Conservation (phyloP, 2,329 filamentous ascomycete species). For the Stemphylium beticola region DNA sequence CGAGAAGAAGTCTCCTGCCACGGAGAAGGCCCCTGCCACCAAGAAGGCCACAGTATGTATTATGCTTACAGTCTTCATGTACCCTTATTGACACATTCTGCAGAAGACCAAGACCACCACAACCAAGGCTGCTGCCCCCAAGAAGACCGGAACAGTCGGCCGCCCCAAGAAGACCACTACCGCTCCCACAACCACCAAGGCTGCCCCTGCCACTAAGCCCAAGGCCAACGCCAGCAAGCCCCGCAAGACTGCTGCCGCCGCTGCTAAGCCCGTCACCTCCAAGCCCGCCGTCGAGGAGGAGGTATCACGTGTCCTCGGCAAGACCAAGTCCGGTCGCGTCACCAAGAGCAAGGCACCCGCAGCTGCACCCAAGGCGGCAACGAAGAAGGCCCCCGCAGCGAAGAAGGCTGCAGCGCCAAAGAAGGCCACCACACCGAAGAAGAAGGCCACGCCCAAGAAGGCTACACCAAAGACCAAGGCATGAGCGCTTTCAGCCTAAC, state of each 20-base stretch:
- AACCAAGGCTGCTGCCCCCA: constrained; percentile 27
- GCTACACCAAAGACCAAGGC: constrained; percentile 49
- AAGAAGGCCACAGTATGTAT: constrained; percentile 38
- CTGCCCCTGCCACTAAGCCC: constrained; percentile 40
- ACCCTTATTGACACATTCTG: constrained; percentile 17
- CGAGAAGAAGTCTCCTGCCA: constrained; percentile 34
- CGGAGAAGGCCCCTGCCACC: constrained; percentile 35
- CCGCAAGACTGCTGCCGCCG: constrained; percentile 56
- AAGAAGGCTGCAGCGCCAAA: constrained; percentile 50
- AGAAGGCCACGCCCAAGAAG: constrained; percentile 56
- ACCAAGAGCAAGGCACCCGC: constrained; percentile 67
- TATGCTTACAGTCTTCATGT: neutral
- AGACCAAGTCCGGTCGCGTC: constrained; percentile 87
- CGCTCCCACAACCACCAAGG: constrained; percentile 32
- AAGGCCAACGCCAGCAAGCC: constrained; percentile 57
- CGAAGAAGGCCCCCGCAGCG: constrained; percentile 1
- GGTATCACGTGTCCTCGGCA: constrained; percentile 69
- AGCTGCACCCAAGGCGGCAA: constrained; percentile 24
- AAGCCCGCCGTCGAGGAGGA: constrained; percentile 73
- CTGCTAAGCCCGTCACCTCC: constrained; percentile 43
- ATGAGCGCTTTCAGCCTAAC: constrained; percentile 26
- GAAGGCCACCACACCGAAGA: constrained; percentile 49
- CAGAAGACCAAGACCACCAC: constrained; percentile 39
- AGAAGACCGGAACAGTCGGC: constrained; percentile 27
- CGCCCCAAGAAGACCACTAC: constrained; percentile 31